Percentiles rank a stretch among this genome's conserved stretches.
These are phyloP conservation scores for Alternaria infectoria DNA, from an alignment of 2,329 filamentous ascomycete genomes.

Conservation along the genomic window DNA sequence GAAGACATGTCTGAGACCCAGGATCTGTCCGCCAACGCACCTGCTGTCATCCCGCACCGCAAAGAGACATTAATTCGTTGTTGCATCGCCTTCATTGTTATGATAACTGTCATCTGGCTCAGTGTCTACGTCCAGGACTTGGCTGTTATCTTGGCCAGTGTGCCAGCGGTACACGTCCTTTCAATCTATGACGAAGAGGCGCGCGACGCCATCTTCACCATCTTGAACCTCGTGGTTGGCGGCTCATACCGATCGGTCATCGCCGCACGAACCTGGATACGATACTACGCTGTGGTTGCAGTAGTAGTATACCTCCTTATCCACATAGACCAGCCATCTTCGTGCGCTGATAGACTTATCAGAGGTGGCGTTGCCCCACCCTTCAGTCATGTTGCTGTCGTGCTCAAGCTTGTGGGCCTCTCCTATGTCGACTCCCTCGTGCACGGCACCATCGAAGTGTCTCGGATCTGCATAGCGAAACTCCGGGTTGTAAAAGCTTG, in stretches of 20 bases:
- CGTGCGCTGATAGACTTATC: background rate
- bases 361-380: background rate
- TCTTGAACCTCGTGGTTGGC: background rate
- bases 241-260: background rate
- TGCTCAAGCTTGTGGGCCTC: background rate
- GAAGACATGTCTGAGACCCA: background rate
- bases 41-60: background rate
- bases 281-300: background rate
- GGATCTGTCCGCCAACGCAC: background rate
- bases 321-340: background rate
- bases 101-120: background rate
- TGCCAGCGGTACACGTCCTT: background rate
- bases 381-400: background rate
- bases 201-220: background rate
- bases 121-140: background rate
- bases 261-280: background rate
- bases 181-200: background rate
- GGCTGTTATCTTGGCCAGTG: background rate
- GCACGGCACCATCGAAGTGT: background rate
- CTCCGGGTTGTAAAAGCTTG: background rate
- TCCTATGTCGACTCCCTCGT: background rate
- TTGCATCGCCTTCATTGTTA: background rate
- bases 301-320: background rate
- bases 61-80: background rate
- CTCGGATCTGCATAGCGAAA: background rate